Percentiles rank a stretch among this genome's conserved stretches.
phyloP scores from a whole-genome alignment of 352 stramenopile species.

The Thraustochytrium striatum region DNA sequence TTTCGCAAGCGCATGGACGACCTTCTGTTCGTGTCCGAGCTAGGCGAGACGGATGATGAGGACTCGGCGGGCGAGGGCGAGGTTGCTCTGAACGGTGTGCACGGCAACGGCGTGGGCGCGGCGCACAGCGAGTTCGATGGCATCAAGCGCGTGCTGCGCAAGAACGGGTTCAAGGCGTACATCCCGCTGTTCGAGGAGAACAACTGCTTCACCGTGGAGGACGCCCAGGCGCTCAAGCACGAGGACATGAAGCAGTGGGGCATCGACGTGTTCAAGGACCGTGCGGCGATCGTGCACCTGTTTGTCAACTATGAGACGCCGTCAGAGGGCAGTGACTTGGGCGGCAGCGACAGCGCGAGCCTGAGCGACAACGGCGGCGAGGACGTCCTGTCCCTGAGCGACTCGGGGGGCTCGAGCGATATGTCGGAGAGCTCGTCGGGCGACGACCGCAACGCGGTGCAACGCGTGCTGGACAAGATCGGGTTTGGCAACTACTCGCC shows the following conservation, averaged over 20 bases:
- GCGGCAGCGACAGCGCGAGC: too few relatives aligned
- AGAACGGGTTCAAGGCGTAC: not conserved
- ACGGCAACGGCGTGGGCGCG: not conserved
- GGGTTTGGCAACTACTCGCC: conserved; percentile 12
- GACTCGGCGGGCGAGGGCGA: not conserved
- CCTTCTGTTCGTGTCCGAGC: conserved; percentile 41
- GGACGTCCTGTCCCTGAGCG: not conserved
- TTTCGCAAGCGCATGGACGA: conserved; percentile 42
- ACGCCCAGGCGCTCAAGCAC: conserved; percentile 27
- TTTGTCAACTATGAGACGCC: conserved; percentile 37
- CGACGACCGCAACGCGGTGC: not conserved
- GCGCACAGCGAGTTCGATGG: not conserved
- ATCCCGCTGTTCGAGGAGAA: conserved; percentile 27
- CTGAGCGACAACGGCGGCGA: not conserved
- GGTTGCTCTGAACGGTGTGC: not conserved
- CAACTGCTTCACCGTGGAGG: conserved; percentile 31
- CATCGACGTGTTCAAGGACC: conserved; percentile 36
- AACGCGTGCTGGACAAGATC: conserved; percentile 14
- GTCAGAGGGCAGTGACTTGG: not conserved
- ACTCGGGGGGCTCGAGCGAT: not conserved
- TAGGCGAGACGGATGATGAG: not conserved
- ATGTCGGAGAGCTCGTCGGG: not conserved
- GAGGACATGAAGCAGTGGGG: conserved; percentile 26
- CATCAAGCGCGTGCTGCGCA: conserved; percentile 1
- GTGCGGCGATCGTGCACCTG: not conserved